Percentiles rank a stretch among this genome's conserved stretches.
Evolutionary conservation across 2,329 filamentous ascomycete species (phyloP).

Genomic region (Epicoccum nigrum): DNA sequence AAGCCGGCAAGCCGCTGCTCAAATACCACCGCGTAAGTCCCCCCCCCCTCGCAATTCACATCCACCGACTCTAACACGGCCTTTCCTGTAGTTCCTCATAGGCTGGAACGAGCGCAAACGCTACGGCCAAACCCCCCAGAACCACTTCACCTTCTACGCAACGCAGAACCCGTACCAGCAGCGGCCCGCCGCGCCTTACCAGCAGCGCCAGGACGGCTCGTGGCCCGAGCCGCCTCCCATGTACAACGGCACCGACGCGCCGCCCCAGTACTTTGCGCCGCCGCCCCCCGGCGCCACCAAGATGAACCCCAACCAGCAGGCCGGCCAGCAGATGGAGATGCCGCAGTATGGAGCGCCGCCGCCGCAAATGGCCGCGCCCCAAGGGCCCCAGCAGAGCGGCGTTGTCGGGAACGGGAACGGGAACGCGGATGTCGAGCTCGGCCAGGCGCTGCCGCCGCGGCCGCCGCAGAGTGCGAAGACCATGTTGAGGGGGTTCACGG

Average conservation of each 20-base stretch:
- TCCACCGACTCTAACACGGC: background rate
- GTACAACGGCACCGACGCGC: constrained; percentile 43
- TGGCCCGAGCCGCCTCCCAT: constrained; percentile 43
- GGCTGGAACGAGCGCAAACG: constrained; percentile 45
- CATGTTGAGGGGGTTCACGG: constrained; percentile 36
- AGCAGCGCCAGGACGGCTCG: constrained; percentile 37
- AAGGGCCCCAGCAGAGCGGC: constrained; percentile 38
- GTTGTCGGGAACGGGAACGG: constrained; percentile 26
- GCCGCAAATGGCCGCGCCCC: constrained; percentile 1
- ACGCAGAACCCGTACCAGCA: constrained; percentile 26
- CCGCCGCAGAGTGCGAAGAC: constrained; percentile 41
- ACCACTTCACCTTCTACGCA: constrained; percentile 50
- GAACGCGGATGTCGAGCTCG: constrained; percentile 20
- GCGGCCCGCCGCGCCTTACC: background rate
- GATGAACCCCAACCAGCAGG: constrained; percentile 32
- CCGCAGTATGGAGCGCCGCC: constrained; percentile 26
- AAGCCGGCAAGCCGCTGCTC: constrained; percentile 68
- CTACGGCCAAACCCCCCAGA: constrained; percentile 41
- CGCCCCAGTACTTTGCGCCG: constrained; percentile 44
- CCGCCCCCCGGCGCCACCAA: constrained; percentile 41
- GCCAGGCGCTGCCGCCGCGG: constrained; percentile 32
- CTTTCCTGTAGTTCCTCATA: constrained; percentile 50
- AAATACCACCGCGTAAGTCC: constrained; percentile 66
- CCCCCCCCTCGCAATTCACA: background rate
- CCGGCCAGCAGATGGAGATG: constrained; percentile 31